Evolutionary conservation across 805 yeast genomes (phyloP), one percentile per base, ranked within the genome.

Genomic region (Kluyveromyces starmeri): DNA sequence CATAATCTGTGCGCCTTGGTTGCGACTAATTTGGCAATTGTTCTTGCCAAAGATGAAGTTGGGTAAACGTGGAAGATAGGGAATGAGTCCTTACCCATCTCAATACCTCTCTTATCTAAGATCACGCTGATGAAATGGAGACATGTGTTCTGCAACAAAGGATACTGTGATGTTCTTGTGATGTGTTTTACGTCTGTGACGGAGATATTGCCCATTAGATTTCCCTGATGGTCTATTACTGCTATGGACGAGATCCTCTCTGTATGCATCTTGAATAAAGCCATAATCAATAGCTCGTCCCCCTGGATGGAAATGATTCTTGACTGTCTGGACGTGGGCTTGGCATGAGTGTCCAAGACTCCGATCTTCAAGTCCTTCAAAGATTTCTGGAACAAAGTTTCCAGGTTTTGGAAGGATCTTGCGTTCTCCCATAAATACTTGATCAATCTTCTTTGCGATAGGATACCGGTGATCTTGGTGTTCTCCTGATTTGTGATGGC

Each of bases 41-140:
- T 85, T 56, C 95, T 73, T 21, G 85, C 94, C 33, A 92, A 67
- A 0, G 92, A 78, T 7, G 94, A 75, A 26, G 71, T 70, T 41
- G 75, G 73, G 42, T 83, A 79, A 17, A 89, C 96, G 56, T 89
- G 95, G 70, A 89, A 89, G 26, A 92, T 89, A 12, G 98, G 98
- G 68, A 81, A 89, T 27, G 94, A 85, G 63, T 89, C 98, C 59
- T 88, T 86, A 53, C 86, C 88, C 31, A 48, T 55, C 50, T 81
- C 94, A 20, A 89, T 68, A 14, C 98, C 98, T 53, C 95, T 78
- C 36, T 79, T 78, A 44, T 82, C 79, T 43, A 92, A 70, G 41
- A 88, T 86, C 42, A 86, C 80, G 10, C 94, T 76, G 38, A 89
- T 75, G 55, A 89, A 89, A 59, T 83, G 92, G 49, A 85, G 68